Base-by-base conservation (phyloP, 1,139 yeast species). In the Taiozyma sp. region DNA sequence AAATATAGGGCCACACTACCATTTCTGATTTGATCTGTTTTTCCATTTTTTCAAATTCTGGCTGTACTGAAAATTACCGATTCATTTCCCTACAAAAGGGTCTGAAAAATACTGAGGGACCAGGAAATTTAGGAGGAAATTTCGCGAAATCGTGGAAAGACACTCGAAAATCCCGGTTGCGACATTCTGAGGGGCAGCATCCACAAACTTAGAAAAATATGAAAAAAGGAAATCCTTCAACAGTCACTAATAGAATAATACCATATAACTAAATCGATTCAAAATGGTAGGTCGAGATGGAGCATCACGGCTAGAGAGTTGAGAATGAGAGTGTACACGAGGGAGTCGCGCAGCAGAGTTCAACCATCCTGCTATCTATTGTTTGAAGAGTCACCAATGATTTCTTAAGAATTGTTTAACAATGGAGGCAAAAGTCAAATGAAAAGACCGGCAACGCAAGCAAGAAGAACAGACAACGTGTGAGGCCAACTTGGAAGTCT, bases 221-320 rank as follows among this genome's bases (percentile, higher is more conserved):
- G 37, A 43, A 43, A 29, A 41, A 37, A 37, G 24, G 41, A 21
- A 37, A 37, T 37, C 41, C 41, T 37, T 37, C 24, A 37, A 21
- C 24, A 10, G 41, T 37, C 10, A 43, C 32, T 16, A 24, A 9
- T 24, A 21, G 11, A 37, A 29, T 22, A 37, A 19, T 43, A 45
- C 45, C 44, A 46, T 16, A 43, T 44, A 41, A 51, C 45, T 51
- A 50, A 57, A 59, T 62, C 56, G 56, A 62, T 59, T 57, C 67
- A 68, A 67, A 62, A 68, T 68, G 70, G 71, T 68, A 67, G 62
- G 71, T 64, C 49, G 22, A 24, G 40, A 21, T 16, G 24, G 14
- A 19, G 22, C 41, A 37, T 22, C 37, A 30, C 21, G 29, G 42
- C 32, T 11, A 26, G 30, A 19, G 21, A 37, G 48, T 14, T 22